phyloP scores from a whole-genome alignment of 2,329 filamentous ascomycete species.

The Trichoderma sp. region DNA sequence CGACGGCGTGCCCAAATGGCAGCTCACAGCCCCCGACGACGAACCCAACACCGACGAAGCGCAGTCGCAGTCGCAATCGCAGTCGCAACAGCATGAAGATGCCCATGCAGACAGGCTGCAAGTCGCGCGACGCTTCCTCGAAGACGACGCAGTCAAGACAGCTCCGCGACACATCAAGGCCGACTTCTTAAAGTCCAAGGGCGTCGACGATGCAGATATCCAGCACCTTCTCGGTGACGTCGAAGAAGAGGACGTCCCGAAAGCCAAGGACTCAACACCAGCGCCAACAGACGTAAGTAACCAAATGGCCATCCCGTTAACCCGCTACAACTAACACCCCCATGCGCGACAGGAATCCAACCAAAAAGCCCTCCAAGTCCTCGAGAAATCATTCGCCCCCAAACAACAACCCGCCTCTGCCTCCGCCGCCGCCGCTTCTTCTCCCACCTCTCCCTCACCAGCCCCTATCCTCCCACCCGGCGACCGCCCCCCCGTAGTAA shows the following conservation, averaged over 20 bases:
- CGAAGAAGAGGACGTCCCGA: conserved; percentile 1
- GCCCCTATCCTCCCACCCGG: conserved; percentile 29
- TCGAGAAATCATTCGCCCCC: conserved; percentile 19
- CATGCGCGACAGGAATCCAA: conserved; percentile 4
- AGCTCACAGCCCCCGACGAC: conserved; percentile 33
- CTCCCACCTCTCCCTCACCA: neutral
- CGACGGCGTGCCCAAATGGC: conserved; percentile 40
- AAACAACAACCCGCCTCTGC: conserved; percentile 11
- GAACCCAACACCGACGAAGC: no score
- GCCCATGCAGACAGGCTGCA: conserved; percentile 47
- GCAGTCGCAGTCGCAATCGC: conserved; percentile 29
- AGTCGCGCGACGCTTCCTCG: conserved; percentile 74
- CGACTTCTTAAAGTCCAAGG: conserved; percentile 77
- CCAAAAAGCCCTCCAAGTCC: conserved; percentile 3
- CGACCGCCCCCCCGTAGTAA: conserved; percentile 64
- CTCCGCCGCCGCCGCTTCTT: conserved; percentile 32
- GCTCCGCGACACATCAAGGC: conserved; percentile 72
- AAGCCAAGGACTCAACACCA: neutral
- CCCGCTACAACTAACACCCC: neutral
- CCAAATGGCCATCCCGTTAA: neutral
- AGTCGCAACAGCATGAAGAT: conserved; percentile 29
- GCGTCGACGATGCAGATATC: conserved; percentile 68
- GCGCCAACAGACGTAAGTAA: conserved; percentile 16
- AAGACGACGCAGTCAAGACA: conserved; percentile 71
- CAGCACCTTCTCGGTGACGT: conserved; percentile 59